phyloP scores from a whole-genome alignment of 805 yeast genomes.

The Suhomyces xylopsoci region DNA sequence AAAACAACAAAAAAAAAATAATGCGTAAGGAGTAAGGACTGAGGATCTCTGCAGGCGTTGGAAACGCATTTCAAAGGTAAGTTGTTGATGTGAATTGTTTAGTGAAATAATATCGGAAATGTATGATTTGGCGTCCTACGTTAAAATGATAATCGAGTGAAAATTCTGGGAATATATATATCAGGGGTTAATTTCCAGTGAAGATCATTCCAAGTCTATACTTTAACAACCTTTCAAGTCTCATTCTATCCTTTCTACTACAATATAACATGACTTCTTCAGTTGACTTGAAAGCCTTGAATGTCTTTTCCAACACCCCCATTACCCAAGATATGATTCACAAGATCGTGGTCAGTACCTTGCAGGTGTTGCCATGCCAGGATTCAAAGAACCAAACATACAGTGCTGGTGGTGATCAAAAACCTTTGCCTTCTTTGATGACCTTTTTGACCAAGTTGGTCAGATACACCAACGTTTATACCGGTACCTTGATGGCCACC shows the following conservation, averaged over 20 bases:
- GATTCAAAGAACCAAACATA: slow-evolving; percentile 31
- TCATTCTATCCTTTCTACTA: not conserved
- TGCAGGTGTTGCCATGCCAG: slow-evolving; percentile 65
- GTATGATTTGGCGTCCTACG: not conserved
- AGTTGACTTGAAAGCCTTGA: slow-evolving; percentile 50
- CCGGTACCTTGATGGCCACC: slow-evolving; percentile 74
- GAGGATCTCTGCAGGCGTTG: slow-evolving; percentile 3
- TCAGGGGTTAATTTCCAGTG: not conserved
- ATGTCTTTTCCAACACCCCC: slow-evolving; percentile 58
- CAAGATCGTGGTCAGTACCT: slow-evolving; percentile 60
- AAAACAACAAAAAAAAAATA: not conserved
- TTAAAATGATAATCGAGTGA: not conserved
- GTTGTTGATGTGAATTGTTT: slow-evolving; percentile 1
- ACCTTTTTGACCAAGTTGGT: slow-evolving; percentile 70
- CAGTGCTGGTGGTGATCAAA: slow-evolving; percentile 26
- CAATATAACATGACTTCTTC: slow-evolving; percentile 15
- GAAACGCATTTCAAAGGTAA: not conserved
- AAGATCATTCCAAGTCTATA: not conserved
- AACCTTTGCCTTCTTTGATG: slow-evolving; percentile 64
- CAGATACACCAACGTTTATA: slow-evolving; percentile 73
- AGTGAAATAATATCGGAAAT: not conserved
- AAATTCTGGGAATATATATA: not conserved
- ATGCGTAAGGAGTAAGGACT: not conserved
- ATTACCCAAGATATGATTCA: slow-evolving; percentile 74
- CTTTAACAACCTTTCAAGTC: not conserved